Conservation (phyloP, 2,329 filamentous ascomycete species). For the Colletotrichum godetiae region DNA sequence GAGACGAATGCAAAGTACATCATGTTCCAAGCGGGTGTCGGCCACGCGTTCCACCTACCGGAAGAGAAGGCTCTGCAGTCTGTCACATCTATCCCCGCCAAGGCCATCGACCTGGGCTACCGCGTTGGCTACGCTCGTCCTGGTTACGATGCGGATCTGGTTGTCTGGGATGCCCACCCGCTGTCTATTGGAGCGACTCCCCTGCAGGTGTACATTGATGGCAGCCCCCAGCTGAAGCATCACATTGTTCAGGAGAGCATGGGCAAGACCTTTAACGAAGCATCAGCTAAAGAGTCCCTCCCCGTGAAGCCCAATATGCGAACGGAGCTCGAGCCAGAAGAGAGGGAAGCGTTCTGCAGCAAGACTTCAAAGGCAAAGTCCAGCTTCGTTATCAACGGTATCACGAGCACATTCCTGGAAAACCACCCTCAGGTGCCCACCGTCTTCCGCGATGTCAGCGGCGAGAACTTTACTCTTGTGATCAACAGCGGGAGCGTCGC, state of each 20-base stretch:
- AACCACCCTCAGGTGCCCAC: slow-evolving; percentile 30
- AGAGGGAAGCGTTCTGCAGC: slow-evolving; percentile 41
- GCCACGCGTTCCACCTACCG: slow-evolving; percentile 54
- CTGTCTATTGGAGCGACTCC: slow-evolving; percentile 57
- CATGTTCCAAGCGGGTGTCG: slow-evolving; percentile 53
- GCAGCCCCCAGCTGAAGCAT: slow-evolving; percentile 48
- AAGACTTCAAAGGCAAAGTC: slow-evolving; percentile 36
- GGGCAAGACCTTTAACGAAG: slow-evolving; percentile 30
- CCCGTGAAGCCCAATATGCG: slow-evolving; percentile 38
- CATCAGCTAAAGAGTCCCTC: neutral
- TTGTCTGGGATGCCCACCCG: slow-evolving; percentile 61
- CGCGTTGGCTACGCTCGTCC: slow-evolving; percentile 55
- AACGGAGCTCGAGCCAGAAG: slow-evolving; percentile 38
- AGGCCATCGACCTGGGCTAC: slow-evolving; percentile 53
- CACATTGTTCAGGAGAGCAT: slow-evolving; percentile 44
- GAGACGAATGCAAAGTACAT: slow-evolving; percentile 54
- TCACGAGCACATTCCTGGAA: slow-evolving; percentile 49
- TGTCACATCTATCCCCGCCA: slow-evolving; percentile 58
- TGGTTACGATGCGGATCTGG: slow-evolving; percentile 62
- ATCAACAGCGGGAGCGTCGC: slow-evolving; percentile 52
- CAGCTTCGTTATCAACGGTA: slow-evolving; percentile 51
- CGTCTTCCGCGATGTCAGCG: slow-evolving; percentile 17
- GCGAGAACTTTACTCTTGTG: slow-evolving; percentile 49
- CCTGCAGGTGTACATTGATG: slow-evolving; percentile 60
- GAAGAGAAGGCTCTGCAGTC: slow-evolving; percentile 53